Base-by-base conservation (phyloP, 1,284 basidiomycete species). In the Porodaedalea pini region DNA sequence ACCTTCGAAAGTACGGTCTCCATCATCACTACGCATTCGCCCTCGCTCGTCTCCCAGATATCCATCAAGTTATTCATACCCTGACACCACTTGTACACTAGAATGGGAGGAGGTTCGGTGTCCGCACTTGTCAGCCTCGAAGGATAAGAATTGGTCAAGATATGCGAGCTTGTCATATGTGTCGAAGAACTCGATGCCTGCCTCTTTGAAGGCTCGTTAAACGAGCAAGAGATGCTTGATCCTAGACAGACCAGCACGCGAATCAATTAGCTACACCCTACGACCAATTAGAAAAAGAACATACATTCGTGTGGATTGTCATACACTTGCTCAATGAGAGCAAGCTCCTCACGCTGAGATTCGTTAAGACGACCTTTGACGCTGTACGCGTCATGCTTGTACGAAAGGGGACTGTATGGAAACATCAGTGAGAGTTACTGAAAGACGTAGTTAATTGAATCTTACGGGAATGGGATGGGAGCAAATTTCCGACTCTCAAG, bases 11-110 rank as follows among this genome's bases (percentile, higher is more conserved):
- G 77, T 1, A 95, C 92, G 0, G 95, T 98, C 78, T 98, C 94
- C 92, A 98, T 96, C 77, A 98, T 82, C 37, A 98, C 95, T 66
- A 93, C 90, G 71, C 93, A 96, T 75, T 97, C 94, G 64, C 95
- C 94, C 67, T 98, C 94, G 62, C 85, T 85, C 1, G 94, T 98
- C 75, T 98, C 94, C 94, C 95, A 98, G 32, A 98, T 85, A 62
- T 98, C 94, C 2, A 90, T 93, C 69, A 94, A 71, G 68, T 94
- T 94, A 71, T 94, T 94, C 75, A 94, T 92, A 36, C 92, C 92
- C 73, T 94, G 92, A 66, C 90, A 93, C 92, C 92, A 94, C 76
- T 98, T 98, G 78, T 98, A 98, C 21, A 97, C 94, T 40, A 98
- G 84, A 15, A 98, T 80, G 11, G 94, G 95, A 1, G 95, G 94